Evolutionary conservation across 2,329 filamentous ascomycete species (phyloP), one percentile per base, ranked within the genome.

Genomic region (Curvularia hawaiiensis): DNA sequence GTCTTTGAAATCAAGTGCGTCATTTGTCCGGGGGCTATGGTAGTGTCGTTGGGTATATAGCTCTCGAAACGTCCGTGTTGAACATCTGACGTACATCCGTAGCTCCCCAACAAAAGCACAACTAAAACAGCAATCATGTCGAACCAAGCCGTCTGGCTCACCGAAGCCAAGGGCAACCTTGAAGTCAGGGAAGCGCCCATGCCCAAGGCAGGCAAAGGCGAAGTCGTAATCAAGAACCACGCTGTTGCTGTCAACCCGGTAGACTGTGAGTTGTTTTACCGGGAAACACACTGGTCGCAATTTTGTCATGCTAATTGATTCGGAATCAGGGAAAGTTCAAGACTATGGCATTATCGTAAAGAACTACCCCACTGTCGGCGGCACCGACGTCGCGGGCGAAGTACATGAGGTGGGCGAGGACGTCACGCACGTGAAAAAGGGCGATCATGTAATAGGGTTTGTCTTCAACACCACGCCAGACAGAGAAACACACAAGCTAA

Each of bases 341-440:
- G 70, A 78, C 38, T 66, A 63, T 12, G 73, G 72, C 30, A 56
- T 76, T 30, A 72, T 79, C 41, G 52, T 76, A 26, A 53, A 77
- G 30, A 73, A 68, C 47, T 73, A 71, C 59, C 72, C 70, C 24
- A 69, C 67, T 16, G 62, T 78, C 31, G 58, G 76, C 7, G 81
- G 80, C 11, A 66, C 61, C 10, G 80, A 82, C 60, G 70, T 80
- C 14, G 79, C 80, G 1, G 80, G 80, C 12, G 77, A 80, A 61
- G 74, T 83, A 3, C 63, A 78, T 24, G 79, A 81, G 59, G 72
- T 83, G 7, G 82, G 81, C 3, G 69, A 76, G n/a, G 71, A 70
- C 8, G 80, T 83, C 5, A 76, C 75, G 7, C 74, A 79, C 10
- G 77, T 81, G 62, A 72, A 77, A 52, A 73, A 77, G 20, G 80